A percentile compares a stretch with the other conserved stretches of the same genome.
Conservation (phyloP, 1,284 basidiomycete genomes). For the Chondrostereum purpureum region DNA sequence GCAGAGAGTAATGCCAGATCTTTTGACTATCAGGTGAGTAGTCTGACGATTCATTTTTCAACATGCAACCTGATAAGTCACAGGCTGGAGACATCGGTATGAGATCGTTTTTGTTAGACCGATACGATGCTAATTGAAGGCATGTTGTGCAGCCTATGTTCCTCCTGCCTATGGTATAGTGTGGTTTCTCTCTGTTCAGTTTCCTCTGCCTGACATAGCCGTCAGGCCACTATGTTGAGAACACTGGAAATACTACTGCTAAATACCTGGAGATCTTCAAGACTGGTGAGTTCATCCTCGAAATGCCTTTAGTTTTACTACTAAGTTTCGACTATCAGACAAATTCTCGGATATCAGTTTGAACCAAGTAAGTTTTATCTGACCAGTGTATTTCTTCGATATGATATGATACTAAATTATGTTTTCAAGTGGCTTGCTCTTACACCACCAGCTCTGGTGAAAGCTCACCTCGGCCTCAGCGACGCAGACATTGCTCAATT, state of each 20-base stretch:
- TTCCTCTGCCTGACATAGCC: background rate
- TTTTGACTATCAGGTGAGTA: constrained; percentile 53
- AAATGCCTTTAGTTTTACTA: too few species aligned
- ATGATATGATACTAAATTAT: too few species aligned
- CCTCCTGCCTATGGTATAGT: constrained; percentile 45
- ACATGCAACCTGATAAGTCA: background rate
- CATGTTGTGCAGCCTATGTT: constrained; percentile 35
- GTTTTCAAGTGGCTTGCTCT: constrained; percentile 59
- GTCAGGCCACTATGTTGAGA: constrained; percentile 67
- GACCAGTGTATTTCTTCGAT: background rate
- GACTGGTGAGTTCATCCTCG: constrained; percentile 29
- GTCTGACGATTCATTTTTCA: background rate
- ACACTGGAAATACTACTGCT: constrained; percentile 58
- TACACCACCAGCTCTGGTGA: constrained; percentile 53
- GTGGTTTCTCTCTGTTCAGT: background rate
- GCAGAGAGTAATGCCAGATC: constrained; percentile 56
- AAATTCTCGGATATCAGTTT: constrained; percentile 59
- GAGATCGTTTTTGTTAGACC: constrained; percentile 15
- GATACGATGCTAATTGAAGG: too few species aligned
- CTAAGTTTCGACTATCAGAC: constrained; percentile 27
- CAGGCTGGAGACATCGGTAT: constrained; percentile 58
- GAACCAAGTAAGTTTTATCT: constrained; percentile 35
- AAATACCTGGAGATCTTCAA: constrained; percentile 64
- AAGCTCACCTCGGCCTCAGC: constrained; percentile 50
- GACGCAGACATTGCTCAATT: constrained; percentile 45